Conservation (phyloP, 352 stramenopile genomes). For the Globisporangium okanoganense region DNA sequence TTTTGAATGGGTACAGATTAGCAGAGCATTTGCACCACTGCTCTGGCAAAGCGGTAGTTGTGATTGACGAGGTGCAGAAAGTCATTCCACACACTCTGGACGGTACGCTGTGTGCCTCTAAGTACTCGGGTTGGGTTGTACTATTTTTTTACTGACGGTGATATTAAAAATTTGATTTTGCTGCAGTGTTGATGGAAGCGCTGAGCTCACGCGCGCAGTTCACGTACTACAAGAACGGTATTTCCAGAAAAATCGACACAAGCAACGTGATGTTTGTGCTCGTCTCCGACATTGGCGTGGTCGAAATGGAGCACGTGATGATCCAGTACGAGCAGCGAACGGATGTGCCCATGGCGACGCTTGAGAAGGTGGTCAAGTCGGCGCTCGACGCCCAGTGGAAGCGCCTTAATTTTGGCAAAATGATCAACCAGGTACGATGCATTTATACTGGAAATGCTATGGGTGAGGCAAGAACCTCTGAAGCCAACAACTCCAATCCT, state of each 20-base stretch:
- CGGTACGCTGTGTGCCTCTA: constrained; percentile 24
- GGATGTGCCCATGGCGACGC: constrained; percentile 49
- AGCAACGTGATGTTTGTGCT: constrained; percentile 89
- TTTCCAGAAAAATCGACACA: constrained; percentile 66
- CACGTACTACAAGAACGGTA: constrained; percentile 72
- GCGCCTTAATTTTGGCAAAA: constrained; percentile 85
- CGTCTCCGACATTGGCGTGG: constrained; percentile 86
- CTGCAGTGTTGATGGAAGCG: constrained; percentile 66
- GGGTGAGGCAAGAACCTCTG: too few species aligned
- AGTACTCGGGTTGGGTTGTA: background rate
- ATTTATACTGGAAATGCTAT: too few species aligned
- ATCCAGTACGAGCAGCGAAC: constrained; percentile 75
- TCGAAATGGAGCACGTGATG: constrained; percentile 84
- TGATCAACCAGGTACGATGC: constrained; percentile 70
- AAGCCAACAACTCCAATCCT: too few species aligned
- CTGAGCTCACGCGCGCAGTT: constrained; percentile 67
- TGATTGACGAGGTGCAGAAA: constrained; percentile 92
- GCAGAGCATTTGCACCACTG: constrained; percentile 79
- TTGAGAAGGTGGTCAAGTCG: constrained; percentile 76
- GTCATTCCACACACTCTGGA: constrained; percentile 88
- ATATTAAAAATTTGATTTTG: background rate
- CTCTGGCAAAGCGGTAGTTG: constrained; percentile 82
- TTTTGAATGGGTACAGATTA: constrained; percentile 30
- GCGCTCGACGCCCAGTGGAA: constrained; percentile 86
- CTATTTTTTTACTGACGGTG: background rate